Base-by-base conservation (phyloP, 345 rosid species). In the Rhizophora mangle region DNA sequence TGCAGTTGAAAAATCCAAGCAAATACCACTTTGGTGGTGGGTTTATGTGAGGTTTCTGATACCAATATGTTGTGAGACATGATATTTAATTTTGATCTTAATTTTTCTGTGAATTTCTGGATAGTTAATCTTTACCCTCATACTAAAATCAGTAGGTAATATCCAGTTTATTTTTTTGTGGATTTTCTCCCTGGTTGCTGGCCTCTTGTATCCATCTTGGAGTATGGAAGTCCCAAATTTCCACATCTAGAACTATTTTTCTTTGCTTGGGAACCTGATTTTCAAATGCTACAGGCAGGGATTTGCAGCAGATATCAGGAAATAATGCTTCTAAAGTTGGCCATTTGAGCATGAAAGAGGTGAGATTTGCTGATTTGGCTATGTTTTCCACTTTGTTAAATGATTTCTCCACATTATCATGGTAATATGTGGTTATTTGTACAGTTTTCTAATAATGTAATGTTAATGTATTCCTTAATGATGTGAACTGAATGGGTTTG, bases 261-360 rank as follows among this genome's bases (percentile, higher is more conserved):
- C 43, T 57, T 66, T 51, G 46, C 65, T 70, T 68, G 66, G 78
- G 76, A 74, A 64, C 63, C 64, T 84, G 73, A 86, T 81, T 70
- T 67, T 81, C 58, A 55, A 58, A 61, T 80, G 68, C 69, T 81
- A 81, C 88, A 84, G 88, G 76, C 92, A 95, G 99, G 97, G 99
- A 95, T 80, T 88, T 95, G 93, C 99, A 88, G 77, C 83, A 74
- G 68, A 86, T 92, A 80, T 81, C 97, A 74, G 88, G 93, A 69
- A 87, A 92, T 77, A 73, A 62, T 68, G 74, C 88, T 73, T 67
- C 86, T 9, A 88, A 78, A 86, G 97, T 92, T 18, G 97, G 97
- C 71, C 83, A 83, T 77, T 75, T 89, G 51, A 85, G 71, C 78
- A 75, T 79, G 85, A 85, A 86, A 70, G 97, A 95, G 96, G 99